Evolutionary conservation across 257 asterid genomes (phyloP).

Genomic region (Solanum gandarillasii): DNA sequence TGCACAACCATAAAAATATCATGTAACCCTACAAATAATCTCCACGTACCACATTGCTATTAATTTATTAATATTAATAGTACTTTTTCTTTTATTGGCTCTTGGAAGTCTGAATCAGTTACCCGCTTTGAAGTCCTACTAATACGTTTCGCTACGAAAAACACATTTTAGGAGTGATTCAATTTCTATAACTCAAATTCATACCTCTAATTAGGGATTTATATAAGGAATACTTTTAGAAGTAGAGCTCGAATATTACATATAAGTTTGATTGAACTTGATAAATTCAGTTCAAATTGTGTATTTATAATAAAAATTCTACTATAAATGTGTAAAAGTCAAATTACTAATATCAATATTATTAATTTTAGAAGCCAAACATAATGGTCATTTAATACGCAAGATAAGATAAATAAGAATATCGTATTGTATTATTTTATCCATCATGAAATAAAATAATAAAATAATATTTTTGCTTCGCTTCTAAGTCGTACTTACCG

Average conservation of each 20-base stretch:
- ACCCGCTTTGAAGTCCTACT: not conserved
- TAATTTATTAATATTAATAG: not conserved
- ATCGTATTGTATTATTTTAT: too few species aligned
- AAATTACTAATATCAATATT: not conserved
- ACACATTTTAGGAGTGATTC: too few species aligned
- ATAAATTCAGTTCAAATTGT: not conserved
- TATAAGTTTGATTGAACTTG: not conserved
- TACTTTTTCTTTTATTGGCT: not conserved
- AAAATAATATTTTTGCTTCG: not conserved
- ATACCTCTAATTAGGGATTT: too few species aligned
- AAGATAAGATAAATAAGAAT: too few species aligned
- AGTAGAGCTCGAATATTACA: too few species aligned
- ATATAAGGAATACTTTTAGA: too few species aligned
- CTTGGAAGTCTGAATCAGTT: not conserved
- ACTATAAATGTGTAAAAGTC: not conserved
- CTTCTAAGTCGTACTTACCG: not conserved
- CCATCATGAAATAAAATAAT: too few species aligned
- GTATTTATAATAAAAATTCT: not conserved
- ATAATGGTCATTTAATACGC: not conserved
- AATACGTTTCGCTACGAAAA: not conserved
- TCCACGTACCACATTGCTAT: slow-evolving; percentile 17
- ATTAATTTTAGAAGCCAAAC: not conserved
- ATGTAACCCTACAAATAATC: not conserved
- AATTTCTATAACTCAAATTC: too few species aligned
- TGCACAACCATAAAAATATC: slow-evolving; percentile 13